These are phyloP conservation scores for Talaromyces sp. DNA, from an alignment of 2,329 filamentous ascomycete genomes.

Conservation along the genomic window DNA sequence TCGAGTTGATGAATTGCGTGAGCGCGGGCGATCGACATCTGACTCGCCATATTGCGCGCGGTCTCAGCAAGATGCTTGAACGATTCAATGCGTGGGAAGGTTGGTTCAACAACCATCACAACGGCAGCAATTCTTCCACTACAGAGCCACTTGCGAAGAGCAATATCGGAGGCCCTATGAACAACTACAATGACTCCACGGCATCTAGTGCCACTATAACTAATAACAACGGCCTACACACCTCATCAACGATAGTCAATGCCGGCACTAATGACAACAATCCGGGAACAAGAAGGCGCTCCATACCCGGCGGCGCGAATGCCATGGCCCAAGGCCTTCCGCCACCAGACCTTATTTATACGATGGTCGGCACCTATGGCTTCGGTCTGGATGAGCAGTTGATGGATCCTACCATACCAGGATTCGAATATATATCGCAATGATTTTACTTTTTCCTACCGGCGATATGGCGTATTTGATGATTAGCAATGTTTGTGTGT, in stretches of 20 bases:
- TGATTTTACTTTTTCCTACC: not conserved
- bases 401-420: constrained; percentile 43
- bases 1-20: constrained; percentile 42
- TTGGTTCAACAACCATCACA: constrained; percentile 25
- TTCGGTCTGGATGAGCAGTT: constrained; percentile 44
- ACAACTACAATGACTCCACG: not conserved
- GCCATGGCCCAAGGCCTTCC: constrained; percentile 44
- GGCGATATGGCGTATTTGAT: not conserved
- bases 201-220: not conserved
- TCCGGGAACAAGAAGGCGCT: constrained; percentile 21
- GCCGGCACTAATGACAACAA: not conserved
- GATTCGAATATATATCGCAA: constrained; percentile 41
- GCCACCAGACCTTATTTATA: constrained; percentile 43
- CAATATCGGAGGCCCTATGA: not conserved
- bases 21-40: constrained; percentile 44
- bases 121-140: constrained; percentile 12
- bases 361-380: constrained; percentile 46
- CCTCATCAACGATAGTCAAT: not conserved
- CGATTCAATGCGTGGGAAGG: constrained; percentile 43
- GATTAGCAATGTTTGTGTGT: not conserved
- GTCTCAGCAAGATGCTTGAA: constrained; percentile 43
- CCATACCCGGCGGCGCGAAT: constrained; percentile 42
- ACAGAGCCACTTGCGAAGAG: not conserved
- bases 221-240: not conserved
- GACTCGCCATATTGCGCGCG: constrained; percentile 43